Evolutionary conservation across 257 asterid species (phyloP).

Genomic region (Voacanga thouarsii): DNA sequence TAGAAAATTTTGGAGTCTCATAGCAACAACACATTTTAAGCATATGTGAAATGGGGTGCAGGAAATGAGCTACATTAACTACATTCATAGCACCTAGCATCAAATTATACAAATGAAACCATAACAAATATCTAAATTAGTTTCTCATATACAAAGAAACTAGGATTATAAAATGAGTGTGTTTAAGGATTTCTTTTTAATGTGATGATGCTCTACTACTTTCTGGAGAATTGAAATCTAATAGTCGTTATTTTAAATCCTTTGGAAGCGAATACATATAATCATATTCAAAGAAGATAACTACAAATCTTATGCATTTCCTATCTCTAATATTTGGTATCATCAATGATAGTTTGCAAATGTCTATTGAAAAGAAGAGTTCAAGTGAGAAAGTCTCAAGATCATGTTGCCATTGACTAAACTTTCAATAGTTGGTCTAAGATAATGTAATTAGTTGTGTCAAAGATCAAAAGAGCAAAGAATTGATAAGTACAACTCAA

Average conservation of each 20-base stretch:
- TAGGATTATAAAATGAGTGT: background rate
- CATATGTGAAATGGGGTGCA: background rate
- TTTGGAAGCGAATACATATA: background rate
- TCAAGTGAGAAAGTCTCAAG: no score
- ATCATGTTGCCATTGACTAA: no score
- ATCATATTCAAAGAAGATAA: no score
- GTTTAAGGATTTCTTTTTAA: background rate
- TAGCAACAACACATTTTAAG: background rate
- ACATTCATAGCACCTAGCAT: background rate
- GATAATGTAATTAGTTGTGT: background rate
- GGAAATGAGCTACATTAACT: background rate
- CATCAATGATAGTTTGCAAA: background rate
- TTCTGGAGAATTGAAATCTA: no score
- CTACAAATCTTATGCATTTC: no score
- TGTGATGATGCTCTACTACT: no score
- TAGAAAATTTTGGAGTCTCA: background rate
- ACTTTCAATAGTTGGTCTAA: no score
- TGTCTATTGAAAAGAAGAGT: no score
- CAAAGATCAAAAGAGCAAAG: no score
- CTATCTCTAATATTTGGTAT: background rate
- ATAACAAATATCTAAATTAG: background rate
- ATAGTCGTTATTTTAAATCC: background rate
- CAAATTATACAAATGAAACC: background rate
- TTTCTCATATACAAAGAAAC: no score
- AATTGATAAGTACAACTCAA: background rate